Evolutionary conservation across 768 basidiomycete genomes (phyloP).

Genomic region (Pisolithus microcarpus): DNA sequence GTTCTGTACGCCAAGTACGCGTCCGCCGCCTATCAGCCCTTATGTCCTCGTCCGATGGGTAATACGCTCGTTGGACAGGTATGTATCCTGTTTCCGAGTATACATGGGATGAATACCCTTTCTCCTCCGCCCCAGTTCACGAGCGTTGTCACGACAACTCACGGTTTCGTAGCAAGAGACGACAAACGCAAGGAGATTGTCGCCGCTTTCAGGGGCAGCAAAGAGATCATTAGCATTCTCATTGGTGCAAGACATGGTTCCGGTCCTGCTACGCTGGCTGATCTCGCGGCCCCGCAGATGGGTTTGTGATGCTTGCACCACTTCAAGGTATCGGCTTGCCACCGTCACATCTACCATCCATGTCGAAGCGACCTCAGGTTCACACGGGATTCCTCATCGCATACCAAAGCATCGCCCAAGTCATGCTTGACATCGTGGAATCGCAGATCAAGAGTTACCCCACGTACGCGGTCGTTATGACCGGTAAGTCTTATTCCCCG

Average conservation of each 20-base stretch:
- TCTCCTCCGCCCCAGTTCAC: constrained; percentile 27
- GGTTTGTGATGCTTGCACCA: constrained; percentile 13
- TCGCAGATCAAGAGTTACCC: constrained; percentile 27
- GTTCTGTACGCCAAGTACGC: constrained; percentile 44
- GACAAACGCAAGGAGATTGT: constrained; percentile 35
- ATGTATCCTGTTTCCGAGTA: constrained; percentile 5
- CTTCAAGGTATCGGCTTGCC: constrained; percentile 23
- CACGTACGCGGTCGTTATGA: constrained; percentile 27
- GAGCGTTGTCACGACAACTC: constrained; percentile 30
- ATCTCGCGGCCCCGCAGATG: constrained; percentile 13
- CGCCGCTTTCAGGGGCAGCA: constrained; percentile 36
- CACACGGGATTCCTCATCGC: constrained; percentile 32
- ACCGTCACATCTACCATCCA: neutral
- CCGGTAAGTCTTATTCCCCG: constrained; percentile 17
- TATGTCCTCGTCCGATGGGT: constrained; percentile 45
- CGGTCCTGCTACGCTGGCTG: neutral
- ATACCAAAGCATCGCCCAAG: constrained; percentile 28
- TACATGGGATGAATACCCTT: neutral
- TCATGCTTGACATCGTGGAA: constrained; percentile 24
- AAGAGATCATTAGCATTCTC: constrained; percentile 15
- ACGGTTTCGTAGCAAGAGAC: constrained; percentile 41
- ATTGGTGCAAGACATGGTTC: constrained; percentile 7
- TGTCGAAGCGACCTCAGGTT: constrained; percentile 18
- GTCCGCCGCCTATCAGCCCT: constrained; percentile 40
- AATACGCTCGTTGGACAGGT: constrained; percentile 37